Conservation (phyloP, 441 rosid genomes). For the Flueggea neowawraea region DNA sequence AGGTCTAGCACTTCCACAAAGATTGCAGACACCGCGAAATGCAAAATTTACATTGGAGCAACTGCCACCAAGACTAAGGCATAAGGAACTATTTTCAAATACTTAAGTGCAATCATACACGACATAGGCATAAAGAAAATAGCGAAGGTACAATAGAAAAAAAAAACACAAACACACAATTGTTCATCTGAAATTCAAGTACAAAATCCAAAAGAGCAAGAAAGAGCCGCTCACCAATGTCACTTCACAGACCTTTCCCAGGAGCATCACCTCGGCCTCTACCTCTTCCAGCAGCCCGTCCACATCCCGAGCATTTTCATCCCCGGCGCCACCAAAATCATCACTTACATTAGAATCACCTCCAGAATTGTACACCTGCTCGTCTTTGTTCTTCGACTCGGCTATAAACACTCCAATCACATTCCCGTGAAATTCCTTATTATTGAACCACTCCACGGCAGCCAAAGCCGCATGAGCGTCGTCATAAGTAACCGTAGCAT, state of each 20-base stretch:
- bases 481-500: slow-evolving; percentile 96
- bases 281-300: slow-evolving; percentile 63
- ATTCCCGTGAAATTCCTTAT: slow-evolving; percentile 92
- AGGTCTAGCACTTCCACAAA: slow-evolving; percentile 95
- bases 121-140: too few species aligned
- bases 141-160: too few species aligned
- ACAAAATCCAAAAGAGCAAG: slow-evolving; percentile 49
- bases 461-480: slow-evolving; percentile 96
- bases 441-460: slow-evolving; percentile 97
- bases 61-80: slow-evolving; percentile 45
- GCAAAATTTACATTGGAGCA: slow-evolving; percentile 97
- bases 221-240: slow-evolving; percentile 98
- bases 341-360: slow-evolving; percentile 24
- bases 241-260: slow-evolving; percentile 99
- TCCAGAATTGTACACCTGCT: slow-evolving; percentile 19
- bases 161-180: slow-evolving; percentile 5
- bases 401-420: slow-evolving; percentile 80
- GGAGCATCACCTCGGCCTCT: slow-evolving; percentile 75
- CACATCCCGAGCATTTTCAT: slow-evolving; percentile 41
- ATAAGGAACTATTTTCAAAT: slow-evolving; percentile 23
- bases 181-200: neutral
- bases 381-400: slow-evolving; percentile 64
- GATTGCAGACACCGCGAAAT: slow-evolving; percentile 95
- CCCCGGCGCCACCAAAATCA: slow-evolving; percentile 38
- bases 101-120: too few species aligned